A percentile compares a stretch with the other conserved stretches of the same genome.
phyloP scores from a whole-genome alignment of 768 basidiomycete genomes.

The Amanita pseudoporphyria region DNA sequence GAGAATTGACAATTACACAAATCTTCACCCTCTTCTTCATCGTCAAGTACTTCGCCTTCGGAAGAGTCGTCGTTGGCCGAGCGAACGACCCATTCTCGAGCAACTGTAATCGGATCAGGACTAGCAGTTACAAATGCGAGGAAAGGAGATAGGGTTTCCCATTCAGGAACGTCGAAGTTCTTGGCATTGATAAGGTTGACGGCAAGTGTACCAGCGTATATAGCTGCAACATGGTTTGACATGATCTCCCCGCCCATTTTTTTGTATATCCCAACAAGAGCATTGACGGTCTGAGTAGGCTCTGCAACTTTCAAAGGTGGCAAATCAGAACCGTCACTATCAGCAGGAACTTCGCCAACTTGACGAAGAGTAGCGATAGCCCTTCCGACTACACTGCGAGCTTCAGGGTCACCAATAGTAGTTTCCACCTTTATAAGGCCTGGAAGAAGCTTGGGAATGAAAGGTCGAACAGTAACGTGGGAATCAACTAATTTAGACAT shows the following conservation, averaged over 20 bases:
- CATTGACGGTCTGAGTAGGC: conserved; percentile 49
- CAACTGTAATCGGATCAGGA: conserved; percentile 57
- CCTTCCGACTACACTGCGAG: conserved; percentile 82
- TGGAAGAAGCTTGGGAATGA: conserved; percentile 92
- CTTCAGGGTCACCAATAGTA: conserved; percentile 96
- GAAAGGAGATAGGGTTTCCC: conserved; percentile 77
- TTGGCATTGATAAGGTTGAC: conserved; percentile 82
- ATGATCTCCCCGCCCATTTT: conserved; percentile 62
- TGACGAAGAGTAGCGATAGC: conserved; percentile 95
- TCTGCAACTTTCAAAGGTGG: conserved; percentile 78
- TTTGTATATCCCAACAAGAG: conserved; percentile 75
- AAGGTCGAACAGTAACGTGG: conserved; percentile 88
- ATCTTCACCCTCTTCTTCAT: conserved; percentile 98
- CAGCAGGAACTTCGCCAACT: conserved; percentile 79
- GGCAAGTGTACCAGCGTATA: conserved; percentile 73
- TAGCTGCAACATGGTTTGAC: conserved; percentile 43
- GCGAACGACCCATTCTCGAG: conserved; percentile 84
- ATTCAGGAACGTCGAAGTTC: conserved; percentile 85
- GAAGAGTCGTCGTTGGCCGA: conserved; percentile 73
- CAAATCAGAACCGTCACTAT: conserved; percentile 85
- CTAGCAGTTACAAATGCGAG: conserved; percentile 53
- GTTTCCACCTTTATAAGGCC: conserved; percentile 93
- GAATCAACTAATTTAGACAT: conserved; percentile 99
- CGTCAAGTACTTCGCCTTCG: conserved; percentile 60
- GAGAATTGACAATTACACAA: conserved; percentile 99